Percentiles rank a stretch among this genome's conserved stretches.
Evolutionary conservation across 176 grass and related monocot genomes (phyloP).

Genomic region (Phoenix dactylifera): DNA sequence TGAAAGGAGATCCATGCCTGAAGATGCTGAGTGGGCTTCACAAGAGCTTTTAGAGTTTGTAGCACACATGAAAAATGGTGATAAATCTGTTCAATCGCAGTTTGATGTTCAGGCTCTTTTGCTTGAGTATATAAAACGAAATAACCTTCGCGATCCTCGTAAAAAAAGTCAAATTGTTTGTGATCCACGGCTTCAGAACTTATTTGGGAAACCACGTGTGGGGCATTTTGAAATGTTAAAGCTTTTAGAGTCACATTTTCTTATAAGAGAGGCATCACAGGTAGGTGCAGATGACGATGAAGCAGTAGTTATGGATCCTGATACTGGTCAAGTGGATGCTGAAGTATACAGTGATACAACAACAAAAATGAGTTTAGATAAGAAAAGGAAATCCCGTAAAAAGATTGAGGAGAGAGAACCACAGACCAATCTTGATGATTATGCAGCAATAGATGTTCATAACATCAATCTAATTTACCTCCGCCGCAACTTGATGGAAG

Average conservation of each 20-base stretch:
- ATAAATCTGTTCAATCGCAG: slow-evolving; percentile 53
- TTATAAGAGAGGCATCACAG: slow-evolving; percentile 49
- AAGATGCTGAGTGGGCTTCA: slow-evolving; percentile 66
- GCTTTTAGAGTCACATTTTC: slow-evolving; percentile 86
- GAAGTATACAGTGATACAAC: slow-evolving; percentile 38
- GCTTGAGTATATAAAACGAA: slow-evolving; percentile 89
- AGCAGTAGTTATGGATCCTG: slow-evolving; percentile 24
- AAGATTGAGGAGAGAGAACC: slow-evolving; percentile 44
- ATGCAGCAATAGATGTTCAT: slow-evolving; percentile 94
- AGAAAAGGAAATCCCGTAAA: slow-evolving; percentile 53
- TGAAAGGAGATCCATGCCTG: slow-evolving; percentile 31
- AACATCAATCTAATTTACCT: slow-evolving; percentile 93
- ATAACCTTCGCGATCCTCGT: slow-evolving; percentile 72
- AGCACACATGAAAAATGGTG: slow-evolving; percentile 75
- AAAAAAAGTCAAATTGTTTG: slow-evolving; percentile 89
- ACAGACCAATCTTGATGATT: slow-evolving; percentile 51
- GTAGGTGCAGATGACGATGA: slow-evolving; percentile 31
- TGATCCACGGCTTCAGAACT: slow-evolving; percentile 57
- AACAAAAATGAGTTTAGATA: slow-evolving; percentile 31
- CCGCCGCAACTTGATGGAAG: slow-evolving; percentile 67
- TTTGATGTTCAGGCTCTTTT: slow-evolving; percentile 80
- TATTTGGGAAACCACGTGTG: slow-evolving; percentile 66
- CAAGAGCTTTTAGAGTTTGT: slow-evolving; percentile 75
- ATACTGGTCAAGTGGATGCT: slow-evolving; percentile 47
- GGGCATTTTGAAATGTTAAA: slow-evolving; percentile 84